phyloP scores from a whole-genome alignment of 805 yeast genomes.

The Pichia membranifaciens region DNA sequence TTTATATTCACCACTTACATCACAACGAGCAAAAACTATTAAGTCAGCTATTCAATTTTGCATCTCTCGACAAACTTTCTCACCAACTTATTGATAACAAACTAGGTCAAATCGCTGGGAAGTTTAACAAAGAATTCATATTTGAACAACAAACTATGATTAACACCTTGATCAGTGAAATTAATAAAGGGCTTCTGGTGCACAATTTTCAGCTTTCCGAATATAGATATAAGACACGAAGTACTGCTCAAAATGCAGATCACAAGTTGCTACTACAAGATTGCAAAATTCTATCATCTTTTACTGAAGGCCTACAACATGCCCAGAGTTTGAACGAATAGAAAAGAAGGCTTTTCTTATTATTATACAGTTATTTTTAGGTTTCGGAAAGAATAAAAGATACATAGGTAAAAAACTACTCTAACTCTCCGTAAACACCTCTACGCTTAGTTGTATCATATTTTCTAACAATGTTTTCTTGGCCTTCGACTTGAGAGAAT shows the following conservation, averaged over 20 bases:
- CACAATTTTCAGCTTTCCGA: neutral
- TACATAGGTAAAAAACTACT: slow-evolving; percentile 10
- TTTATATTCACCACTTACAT: neutral
- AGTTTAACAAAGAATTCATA: neutral
- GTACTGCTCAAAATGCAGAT: too few species aligned
- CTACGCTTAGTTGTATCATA: slow-evolving; percentile 85
- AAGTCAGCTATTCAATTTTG: neutral
- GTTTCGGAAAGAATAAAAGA: too few species aligned
- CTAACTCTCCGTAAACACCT: slow-evolving; percentile 31
- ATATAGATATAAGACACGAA: neutral
- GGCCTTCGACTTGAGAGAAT: slow-evolving; percentile 92
- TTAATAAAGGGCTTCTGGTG: neutral
- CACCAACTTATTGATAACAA: slow-evolving; percentile 3
- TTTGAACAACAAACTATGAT: neutral
- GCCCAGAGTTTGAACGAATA: too few species aligned
- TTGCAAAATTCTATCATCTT: neutral
- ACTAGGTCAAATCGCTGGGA: neutral
- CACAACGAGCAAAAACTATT: neutral
- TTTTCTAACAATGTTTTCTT: slow-evolving; percentile 84
- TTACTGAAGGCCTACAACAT: too few species aligned
- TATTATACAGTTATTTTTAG: too few species aligned
- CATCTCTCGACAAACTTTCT: neutral
- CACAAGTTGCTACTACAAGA: neutral
- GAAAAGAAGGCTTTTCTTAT: too few species aligned
- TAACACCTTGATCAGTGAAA: neutral